Base-by-base conservation (phyloP, 116 monocot genomes). In the Papilionanthe hybrid region DNA sequence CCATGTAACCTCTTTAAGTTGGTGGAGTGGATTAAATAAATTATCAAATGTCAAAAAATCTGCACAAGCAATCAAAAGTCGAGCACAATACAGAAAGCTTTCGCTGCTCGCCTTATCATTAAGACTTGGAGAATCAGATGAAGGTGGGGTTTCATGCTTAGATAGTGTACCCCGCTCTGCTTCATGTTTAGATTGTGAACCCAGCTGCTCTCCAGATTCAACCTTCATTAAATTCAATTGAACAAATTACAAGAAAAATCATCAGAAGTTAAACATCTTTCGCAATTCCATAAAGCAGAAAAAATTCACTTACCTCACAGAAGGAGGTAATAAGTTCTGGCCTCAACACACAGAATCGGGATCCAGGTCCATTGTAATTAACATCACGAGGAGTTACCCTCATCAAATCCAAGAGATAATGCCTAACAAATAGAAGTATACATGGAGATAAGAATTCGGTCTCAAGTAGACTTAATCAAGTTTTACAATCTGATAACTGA, bases 391-490 rank as follows among this genome's bases (percentile, higher is more conserved):
- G 99, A 78, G 99, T 95, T 72, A 95, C 92, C 76, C 99, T 93
- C 99, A 99, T 95, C 83, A 99, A 87, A 72, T 99, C 99, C 85
- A 99, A 88, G 65, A 99, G 89, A 89, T 99, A 99, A 87, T 99
- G 95, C 85, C 99, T 99, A 75, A 73, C 47, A 63, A 8, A 48
- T 19, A 73, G 32, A 66, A 78, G 55, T 71, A 55, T 10, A 75
- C 15, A 32, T 32, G 37, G 37, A 69, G 12, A 5, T 69, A 22
- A 69, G 69, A 37, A 69, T 69, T 69, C 17, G 15, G 69, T 37
- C 22, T 25, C 65, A 65, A 9, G 65, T 4, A 32, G 17, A 69
- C 3, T 17, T 25, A 37, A 69, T 3, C 29, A 68, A 58, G 15
- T 29, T 68, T 30, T 68, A 68, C 0, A 68, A 28, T 68, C n/a